Evolutionary conservation across 2,329 filamentous ascomycete species (phyloP), one percentile per base, ranked within the genome.

Genomic region (Ceratocystis alfenasii): DNA sequence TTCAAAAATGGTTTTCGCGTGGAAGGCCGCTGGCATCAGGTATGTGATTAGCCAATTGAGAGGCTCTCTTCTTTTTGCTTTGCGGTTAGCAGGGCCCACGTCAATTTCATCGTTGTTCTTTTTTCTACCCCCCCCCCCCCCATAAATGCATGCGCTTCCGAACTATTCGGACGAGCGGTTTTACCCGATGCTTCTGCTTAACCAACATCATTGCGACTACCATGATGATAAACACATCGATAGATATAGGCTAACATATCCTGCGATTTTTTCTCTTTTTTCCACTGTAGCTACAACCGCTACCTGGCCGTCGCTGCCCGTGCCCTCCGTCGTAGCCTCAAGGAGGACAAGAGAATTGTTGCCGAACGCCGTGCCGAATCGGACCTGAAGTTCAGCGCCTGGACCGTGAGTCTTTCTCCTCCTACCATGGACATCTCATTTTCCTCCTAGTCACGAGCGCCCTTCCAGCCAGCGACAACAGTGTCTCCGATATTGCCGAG

Each of bases 11-110:
- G 83, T 88, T 80, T 93, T 92, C 82, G 90, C 92, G 77, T 99
- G 93, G 94, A 97, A 96, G 89, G 86, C 92, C 76, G 90, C 94
- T 78, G 94, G 94, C 80, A 83, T 97, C 77, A 95, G 87, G 92
- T 96, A 88, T 78, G 90, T 83, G 68, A n/a, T 17, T 69, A 69
- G 72, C 68, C 60, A 3, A 3, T 7, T 6, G 25, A 68, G 22
- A 63, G 17, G 30, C 28, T 7, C 28, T 30, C 17, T 20, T 48
- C 53, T 65, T 69, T 71, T 78, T 97, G 94, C 80, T 91, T 93
- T 75, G 86, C 91, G 78, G 90, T 92, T 78, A 89, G 89, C 75
- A 89, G 97, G 77, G 20, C 22, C 48, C 48, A 6, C 93, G 94
- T 81, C 88, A 53, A 60, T 44, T 62, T 44, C 45, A 36, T 5